A percentile compares a stretch with the other conserved stretches of the same genome.
phyloP scores from a whole-genome alignment of 352 stramenopile genomes.

The Phytophthora pinifolia region DNA sequence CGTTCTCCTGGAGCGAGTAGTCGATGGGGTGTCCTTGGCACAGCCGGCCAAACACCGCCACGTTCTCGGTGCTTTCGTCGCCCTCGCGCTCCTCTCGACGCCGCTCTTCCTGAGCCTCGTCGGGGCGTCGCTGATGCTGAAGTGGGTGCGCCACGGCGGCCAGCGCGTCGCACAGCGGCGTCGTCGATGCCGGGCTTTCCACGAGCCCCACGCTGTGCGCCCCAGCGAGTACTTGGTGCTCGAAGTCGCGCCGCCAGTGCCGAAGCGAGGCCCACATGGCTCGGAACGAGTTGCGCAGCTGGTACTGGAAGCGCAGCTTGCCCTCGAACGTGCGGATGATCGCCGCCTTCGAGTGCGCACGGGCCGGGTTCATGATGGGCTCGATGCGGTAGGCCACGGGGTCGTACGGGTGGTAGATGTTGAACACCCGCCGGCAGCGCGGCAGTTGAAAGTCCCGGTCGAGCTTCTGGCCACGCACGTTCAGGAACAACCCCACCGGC shows the following conservation, averaged over 20 bases:
- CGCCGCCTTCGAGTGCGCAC: conserved; percentile 75
- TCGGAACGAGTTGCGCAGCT: conserved; percentile 81
- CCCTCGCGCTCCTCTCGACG: conserved; percentile 31
- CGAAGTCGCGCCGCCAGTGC: conserved; percentile 76
- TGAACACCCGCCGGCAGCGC: conserved; percentile 88
- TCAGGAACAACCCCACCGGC: conserved; percentile 91
- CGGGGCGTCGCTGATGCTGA: conserved; percentile 20
- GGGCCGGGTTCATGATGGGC: conserved; percentile 85
- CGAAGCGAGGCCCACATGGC: conserved; percentile 77
- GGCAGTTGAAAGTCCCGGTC: conserved; percentile 70
- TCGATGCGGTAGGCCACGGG: conserved; percentile 96
- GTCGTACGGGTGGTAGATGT: conserved; percentile 96
- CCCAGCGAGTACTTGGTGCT: conserved; percentile 65
- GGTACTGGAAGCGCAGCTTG: conserved; percentile 84
- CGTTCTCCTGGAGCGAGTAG: conserved; percentile 93
- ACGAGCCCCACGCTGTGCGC: conserved; percentile 76
- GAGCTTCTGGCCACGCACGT: conserved; percentile 87
- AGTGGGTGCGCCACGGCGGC: conserved; percentile 28
- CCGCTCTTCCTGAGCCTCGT: conserved; percentile 22
- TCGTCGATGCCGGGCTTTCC: conserved; percentile 40
- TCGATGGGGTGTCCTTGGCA: conserved; percentile 77
- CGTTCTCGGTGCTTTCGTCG: conserved; percentile 43
- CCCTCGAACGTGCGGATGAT: conserved; percentile 88
- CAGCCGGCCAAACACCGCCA: conserved; percentile 56
- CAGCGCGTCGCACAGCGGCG: conserved; percentile 35